Evolutionary conservation across 768 basidiomycete genomes (phyloP).

Genomic region (Tubosaeta brunneosetosa): DNA sequence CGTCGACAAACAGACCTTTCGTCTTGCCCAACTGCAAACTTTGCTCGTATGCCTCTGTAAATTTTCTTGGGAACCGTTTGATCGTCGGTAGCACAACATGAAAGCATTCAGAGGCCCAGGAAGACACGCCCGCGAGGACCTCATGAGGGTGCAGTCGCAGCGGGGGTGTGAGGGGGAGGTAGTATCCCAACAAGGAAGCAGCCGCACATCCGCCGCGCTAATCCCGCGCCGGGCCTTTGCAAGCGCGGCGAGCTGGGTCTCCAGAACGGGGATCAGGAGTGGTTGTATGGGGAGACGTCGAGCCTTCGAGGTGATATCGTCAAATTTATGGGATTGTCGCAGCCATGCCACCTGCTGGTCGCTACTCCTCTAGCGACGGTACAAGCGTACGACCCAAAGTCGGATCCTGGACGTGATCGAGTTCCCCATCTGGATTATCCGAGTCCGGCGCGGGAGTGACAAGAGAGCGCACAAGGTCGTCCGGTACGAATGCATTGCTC

Average conservation of each 20-base stretch:
- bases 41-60: conserved; percentile 19
- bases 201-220: conserved; percentile 54
- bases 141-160: conserved; percentile 41
- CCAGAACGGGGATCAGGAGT: conserved; percentile 32
- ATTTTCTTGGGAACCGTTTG: conserved; percentile 19
- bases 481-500: too few species aligned
- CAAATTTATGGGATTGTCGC: too few species aligned
- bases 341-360: too few species aligned
- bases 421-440: too few species aligned
- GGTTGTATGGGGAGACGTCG: conserved; percentile 70
- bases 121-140: conserved; percentile 53
- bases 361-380: too few species aligned
- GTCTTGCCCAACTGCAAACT: conserved; percentile 4
- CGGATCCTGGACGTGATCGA: too few species aligned
- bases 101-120: conserved; percentile 45
- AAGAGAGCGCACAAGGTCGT: too few species aligned
- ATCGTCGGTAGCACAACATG: conserved; percentile 15
- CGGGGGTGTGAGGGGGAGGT: conserved; percentile 47
- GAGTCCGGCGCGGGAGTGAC: too few species aligned
- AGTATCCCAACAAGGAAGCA: conserved; percentile 68
- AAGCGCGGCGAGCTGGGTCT: conserved; percentile 9
- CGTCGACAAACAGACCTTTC: conserved; percentile 23
- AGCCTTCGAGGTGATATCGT: too few species aligned
- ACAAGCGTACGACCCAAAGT: too few species aligned
- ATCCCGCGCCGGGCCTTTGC: conserved; percentile 31